phyloP scores from a whole-genome alignment of 192 early-diverging fungal species.

The Backusella westeae region DNA sequence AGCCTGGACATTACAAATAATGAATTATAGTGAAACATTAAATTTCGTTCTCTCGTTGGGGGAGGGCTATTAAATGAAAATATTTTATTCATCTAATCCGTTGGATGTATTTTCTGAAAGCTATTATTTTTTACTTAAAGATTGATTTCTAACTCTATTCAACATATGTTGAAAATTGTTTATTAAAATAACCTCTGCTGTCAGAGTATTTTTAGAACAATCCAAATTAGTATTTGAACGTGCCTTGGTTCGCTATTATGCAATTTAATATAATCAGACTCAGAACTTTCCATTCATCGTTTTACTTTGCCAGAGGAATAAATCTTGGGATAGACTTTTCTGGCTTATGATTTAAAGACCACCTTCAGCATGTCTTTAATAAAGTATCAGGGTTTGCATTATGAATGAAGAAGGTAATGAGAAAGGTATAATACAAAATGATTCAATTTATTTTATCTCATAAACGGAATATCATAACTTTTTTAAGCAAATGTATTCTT shows the following conservation, averaged over 20 bases:
- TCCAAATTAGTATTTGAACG: background rate
- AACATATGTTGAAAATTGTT: background rate
- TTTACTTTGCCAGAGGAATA: background rate
- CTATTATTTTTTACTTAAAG: background rate
- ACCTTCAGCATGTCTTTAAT: no score
- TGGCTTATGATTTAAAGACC: background rate
- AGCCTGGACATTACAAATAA: background rate
- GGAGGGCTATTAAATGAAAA: background rate
- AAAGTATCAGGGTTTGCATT: no score
- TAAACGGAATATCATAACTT: no score
- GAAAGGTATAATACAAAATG: no score
- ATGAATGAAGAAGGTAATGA: no score
- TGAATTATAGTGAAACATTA: background rate
- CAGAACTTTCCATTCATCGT: background rate
- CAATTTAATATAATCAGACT: background rate
- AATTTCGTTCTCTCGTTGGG: background rate
- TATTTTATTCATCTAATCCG: background rate
- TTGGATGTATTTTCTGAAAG: background rate
- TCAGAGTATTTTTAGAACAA: background rate
- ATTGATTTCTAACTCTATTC: background rate
- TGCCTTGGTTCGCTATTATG: background rate
- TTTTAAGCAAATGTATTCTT: no score
- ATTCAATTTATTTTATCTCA: no score
- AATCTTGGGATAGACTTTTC: background rate
- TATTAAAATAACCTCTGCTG: background rate